Base-by-base conservation (phyloP, 2,329 filamentous ascomycete genomes). In the Hypoxylon sp. region DNA sequence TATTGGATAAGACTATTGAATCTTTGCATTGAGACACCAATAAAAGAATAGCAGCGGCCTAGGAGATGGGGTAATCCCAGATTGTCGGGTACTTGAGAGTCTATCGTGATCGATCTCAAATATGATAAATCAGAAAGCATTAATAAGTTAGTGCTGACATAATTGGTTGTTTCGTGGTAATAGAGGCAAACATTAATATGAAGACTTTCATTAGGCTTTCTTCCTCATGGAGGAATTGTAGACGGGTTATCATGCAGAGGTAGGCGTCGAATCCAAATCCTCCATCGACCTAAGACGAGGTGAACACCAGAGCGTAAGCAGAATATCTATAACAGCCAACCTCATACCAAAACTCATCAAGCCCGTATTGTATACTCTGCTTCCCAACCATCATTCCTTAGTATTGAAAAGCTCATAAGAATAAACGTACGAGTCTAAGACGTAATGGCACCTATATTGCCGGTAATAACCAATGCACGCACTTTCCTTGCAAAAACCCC, bases 251-350 rank as follows among this genome's bases (percentile, higher is more conserved):
- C 19, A 53, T 46, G 48, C 32, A 53, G 10, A 25, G 25, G 28
- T 11, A 61, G 28, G 49, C 28, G 25, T 30, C 43, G 45, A 30
- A 32, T 30, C 14, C 7, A 58, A 48, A 58, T 17, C 19, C 14
- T 50, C 5, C 56, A 9, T 61, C 49, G 30, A 48, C 38, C 13
- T n/a, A 46, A 52, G 28, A 50, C 32, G 11, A 14, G 28, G 32
- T 48, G 38, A 52, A 43, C 11, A 41, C 6, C 7, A 30, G 28
- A 3, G 17, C n/a, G 7, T 19, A 49, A 50, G 9, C n/a, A 50
- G 28, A 13, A 21, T 10, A 25, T 25, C 36, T 14, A 48, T 53
- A 13, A 53, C 48, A 60, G 32, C 38, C 49, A 28, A 32, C 21
- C 21, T 25, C 36, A 11, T 52, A 32, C 49, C 45, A 53, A 60